Percentiles rank a stretch among this genome's conserved stretches.
These are phyloP conservation scores for Neolentinus lepideus DNA, from an alignment of 1,284 basidiomycete genomes.

Conservation along the genomic window DNA sequence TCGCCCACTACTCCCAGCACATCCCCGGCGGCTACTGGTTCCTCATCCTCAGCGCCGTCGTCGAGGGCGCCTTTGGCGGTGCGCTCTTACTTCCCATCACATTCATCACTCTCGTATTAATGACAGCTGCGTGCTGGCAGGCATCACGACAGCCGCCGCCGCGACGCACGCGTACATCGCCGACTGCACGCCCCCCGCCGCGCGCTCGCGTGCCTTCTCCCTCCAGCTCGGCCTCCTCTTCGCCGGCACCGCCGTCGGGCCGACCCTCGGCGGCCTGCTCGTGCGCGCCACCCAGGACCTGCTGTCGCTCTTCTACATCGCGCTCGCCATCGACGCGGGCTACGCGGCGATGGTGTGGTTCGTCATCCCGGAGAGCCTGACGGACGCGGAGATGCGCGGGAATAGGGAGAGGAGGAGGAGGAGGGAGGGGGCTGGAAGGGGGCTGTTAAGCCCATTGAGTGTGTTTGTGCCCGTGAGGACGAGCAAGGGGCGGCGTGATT, in stretches of 20 bases:
- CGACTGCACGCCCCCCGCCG: slow-evolving; percentile 28
- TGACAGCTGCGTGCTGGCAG: slow-evolving; percentile 24
- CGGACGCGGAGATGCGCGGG: slow-evolving; percentile 32
- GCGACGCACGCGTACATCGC: slow-evolving; percentile 57
- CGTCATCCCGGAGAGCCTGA: slow-evolving; percentile 73
- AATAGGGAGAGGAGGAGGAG: slow-evolving; percentile 5
- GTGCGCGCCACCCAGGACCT: slow-evolving; percentile 51
- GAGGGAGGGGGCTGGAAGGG: slow-evolving; percentile 19
- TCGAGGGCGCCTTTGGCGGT: slow-evolving; percentile 82
- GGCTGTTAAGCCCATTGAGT: slow-evolving; percentile 57
- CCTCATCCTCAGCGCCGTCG: slow-evolving; percentile 61
- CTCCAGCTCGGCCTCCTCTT: slow-evolving; percentile 55
- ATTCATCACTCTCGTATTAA: background rate
- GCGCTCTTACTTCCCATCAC: slow-evolving; percentile 16
- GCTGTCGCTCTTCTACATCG: slow-evolving; percentile 69
- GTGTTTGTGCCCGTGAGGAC: slow-evolving; percentile 50
- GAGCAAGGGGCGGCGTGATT: slow-evolving; percentile 45
- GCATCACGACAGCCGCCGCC: slow-evolving; percentile 39
- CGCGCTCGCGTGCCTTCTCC: slow-evolving; percentile 54
- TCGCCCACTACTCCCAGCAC: slow-evolving; percentile 47
- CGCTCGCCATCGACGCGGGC: slow-evolving; percentile 37
- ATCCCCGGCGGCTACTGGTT: slow-evolving; percentile 82
- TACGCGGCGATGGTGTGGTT: slow-evolving; percentile 47
- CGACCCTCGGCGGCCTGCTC: slow-evolving; percentile 60
- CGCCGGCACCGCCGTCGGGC: slow-evolving; percentile 66